Evolutionary conservation across 2,329 filamentous ascomycete species (phyloP).

Genomic region (Fusarium longipes): DNA sequence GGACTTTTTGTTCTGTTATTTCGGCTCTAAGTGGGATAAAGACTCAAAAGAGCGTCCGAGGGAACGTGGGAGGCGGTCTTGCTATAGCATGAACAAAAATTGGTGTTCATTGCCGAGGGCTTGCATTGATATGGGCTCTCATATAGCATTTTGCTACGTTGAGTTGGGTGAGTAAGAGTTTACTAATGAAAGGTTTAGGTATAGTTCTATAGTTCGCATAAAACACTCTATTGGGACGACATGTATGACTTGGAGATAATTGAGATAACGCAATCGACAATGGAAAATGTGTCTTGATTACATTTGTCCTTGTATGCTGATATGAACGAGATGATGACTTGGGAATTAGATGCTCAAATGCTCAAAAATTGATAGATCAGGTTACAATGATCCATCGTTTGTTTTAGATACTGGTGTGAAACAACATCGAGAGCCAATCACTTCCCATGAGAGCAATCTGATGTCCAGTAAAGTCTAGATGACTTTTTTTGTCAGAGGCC

Average conservation of each 20-base stretch:
- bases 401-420: not conserved
- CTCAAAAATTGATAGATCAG: not conserved
- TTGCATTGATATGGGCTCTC: not conserved
- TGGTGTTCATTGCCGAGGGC: not conserved
- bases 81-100: not conserved
- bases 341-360: not conserved
- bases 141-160: not conserved
- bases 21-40: not conserved
- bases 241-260: not conserved
- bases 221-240: not conserved
- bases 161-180: not conserved
- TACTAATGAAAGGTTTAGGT: not conserved
- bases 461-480: too few relatives aligned
- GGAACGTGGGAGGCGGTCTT: not conserved
- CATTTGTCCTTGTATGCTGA: not conserved
- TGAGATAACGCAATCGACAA: too few relatives aligned
- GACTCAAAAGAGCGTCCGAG: not conserved
- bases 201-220: not conserved
- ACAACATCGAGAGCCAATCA: not conserved
- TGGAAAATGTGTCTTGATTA: too few relatives aligned
- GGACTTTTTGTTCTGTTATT: not conserved
- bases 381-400: not conserved
- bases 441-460: fast-evolving
- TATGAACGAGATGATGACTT: not conserved
- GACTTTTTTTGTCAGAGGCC: not conserved